Conservation (phyloP, 2,329 filamentous ascomycete genomes). For the Claviceps monticola region DNA sequence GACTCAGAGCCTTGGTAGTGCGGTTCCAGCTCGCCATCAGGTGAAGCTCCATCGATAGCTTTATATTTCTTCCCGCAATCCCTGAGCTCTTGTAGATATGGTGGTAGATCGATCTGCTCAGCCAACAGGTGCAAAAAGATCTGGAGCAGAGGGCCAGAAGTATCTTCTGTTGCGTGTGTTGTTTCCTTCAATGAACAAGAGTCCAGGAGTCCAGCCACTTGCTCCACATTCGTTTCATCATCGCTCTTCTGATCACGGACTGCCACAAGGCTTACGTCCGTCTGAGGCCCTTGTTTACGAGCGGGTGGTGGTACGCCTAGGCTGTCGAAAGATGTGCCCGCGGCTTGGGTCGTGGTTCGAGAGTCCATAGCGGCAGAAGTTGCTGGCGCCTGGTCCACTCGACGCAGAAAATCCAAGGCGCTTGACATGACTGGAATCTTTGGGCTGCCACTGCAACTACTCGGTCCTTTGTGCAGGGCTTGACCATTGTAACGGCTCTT, state of each 20-base stretch:
- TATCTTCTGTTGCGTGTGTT: background rate
- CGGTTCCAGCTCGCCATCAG: background rate
- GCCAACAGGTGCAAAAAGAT: constrained; percentile 2
- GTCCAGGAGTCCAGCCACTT: constrained; percentile 1
- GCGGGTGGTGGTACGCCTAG: background rate
- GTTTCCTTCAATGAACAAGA: constrained; percentile 5
- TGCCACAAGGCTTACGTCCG: background rate
- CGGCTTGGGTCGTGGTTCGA: background rate
- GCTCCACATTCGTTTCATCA: constrained; percentile 1
- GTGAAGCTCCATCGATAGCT: background rate
- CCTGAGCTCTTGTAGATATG: background rate
- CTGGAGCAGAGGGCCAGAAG: constrained; percentile 1
- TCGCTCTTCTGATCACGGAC: background rate
- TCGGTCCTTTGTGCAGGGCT: constrained; percentile 1
- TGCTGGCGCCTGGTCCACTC: background rate
- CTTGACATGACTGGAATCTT: background rate
- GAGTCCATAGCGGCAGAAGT: background rate
- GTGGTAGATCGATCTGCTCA: background rate
- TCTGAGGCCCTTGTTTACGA: background rate
- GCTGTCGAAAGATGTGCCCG: background rate
- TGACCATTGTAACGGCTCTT: background rate
- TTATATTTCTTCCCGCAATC: background rate
- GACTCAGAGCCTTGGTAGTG: background rate
- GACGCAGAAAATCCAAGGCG: constrained; percentile 4
- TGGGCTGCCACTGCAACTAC: background rate